Conservation (phyloP, 164 flowering plant genomes). For the Cinnamomum micranthum region DNA sequence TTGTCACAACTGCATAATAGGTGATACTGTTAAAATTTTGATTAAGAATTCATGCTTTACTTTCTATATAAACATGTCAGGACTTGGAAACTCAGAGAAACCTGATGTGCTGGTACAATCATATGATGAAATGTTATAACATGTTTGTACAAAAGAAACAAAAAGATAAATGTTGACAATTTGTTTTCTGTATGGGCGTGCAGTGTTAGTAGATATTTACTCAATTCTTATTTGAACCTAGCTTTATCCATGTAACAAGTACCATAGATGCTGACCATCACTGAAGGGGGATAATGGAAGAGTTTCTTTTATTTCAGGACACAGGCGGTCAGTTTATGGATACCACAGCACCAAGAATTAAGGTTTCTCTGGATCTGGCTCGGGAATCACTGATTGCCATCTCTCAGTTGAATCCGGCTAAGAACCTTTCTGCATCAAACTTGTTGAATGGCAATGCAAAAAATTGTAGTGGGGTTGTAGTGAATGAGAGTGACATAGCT, state of each 20-base stretch:
- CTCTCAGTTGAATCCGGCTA: conserved; percentile 1
- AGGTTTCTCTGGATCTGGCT: conserved; percentile 6
- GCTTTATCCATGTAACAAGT: background rate
- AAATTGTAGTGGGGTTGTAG: background rate
- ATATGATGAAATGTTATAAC: background rate
- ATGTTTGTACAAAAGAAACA: background rate
- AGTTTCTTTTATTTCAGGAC: background rate
- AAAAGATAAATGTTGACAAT: background rate
- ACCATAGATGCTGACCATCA: background rate
- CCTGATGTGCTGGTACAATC: too few species aligned
- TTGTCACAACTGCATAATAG: too few species aligned
- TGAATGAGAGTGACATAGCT: background rate
- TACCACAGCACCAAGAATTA: background rate
- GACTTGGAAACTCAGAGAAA: too few species aligned
- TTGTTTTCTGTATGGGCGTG: background rate
- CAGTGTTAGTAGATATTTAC: background rate
- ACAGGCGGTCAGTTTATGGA: conserved; percentile 2
- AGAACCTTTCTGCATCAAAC: background rate
- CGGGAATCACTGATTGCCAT: conserved; percentile 8
- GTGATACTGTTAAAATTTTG: too few species aligned
- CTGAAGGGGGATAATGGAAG: background rate
- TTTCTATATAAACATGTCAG: too few species aligned
- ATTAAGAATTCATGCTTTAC: too few species aligned
- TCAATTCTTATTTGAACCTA: background rate
- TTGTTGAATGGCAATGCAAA: background rate